These are phyloP conservation scores for Globisporangium apiculatum DNA, from an alignment of 352 stramenopile genomes.

Conservation along the genomic window DNA sequence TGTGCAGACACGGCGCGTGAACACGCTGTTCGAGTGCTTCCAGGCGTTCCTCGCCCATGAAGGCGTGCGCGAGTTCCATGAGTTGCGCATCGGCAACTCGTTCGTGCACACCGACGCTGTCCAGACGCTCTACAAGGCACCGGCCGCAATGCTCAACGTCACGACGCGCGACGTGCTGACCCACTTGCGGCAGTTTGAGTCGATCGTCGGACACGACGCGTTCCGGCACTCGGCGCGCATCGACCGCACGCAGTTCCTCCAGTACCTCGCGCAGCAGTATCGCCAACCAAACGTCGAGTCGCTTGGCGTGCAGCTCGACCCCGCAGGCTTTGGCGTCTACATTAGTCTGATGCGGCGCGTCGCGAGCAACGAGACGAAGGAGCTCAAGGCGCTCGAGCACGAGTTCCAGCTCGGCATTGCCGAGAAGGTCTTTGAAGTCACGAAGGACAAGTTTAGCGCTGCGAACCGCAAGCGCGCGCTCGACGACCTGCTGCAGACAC, in stretches of 20 bases:
- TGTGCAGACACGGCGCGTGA: conserved; percentile 56
- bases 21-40: conserved; percentile 74
- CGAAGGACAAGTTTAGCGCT: conserved; percentile 80
- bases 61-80: conserved; percentile 48
- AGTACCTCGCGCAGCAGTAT: conserved; percentile 66
- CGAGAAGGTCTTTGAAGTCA: conserved; percentile 73
- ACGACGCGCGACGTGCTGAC: conserved; percentile 64
- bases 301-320: conserved; percentile 63
- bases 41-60: conserved; percentile 59
- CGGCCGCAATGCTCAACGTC: conserved; percentile 37
- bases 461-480: conserved; percentile 74
- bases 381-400: conserved; percentile 72
- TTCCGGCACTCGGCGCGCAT: conserved; percentile 53
- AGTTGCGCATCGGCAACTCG: conserved; percentile 73
- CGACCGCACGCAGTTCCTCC: conserved; percentile 61
- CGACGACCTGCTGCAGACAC: conserved; percentile 42
- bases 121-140: conserved; percentile 51
- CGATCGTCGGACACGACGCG: conserved; percentile 50
- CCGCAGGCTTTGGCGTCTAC: conserved; percentile 62
- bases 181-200: conserved; percentile 61
- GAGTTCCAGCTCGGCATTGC: conserved; percentile 78
- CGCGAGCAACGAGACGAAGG: conserved; percentile 67
- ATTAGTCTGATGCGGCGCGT: conserved; percentile 73
- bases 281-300: conserved; percentile 45
- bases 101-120: conserved; percentile 78